A percentile compares a stretch with the other conserved stretches of the same genome.
Evolutionary conservation across 208 protist species (phyloP).

Genomic region (Trypanosomatidae sp.): DNA sequence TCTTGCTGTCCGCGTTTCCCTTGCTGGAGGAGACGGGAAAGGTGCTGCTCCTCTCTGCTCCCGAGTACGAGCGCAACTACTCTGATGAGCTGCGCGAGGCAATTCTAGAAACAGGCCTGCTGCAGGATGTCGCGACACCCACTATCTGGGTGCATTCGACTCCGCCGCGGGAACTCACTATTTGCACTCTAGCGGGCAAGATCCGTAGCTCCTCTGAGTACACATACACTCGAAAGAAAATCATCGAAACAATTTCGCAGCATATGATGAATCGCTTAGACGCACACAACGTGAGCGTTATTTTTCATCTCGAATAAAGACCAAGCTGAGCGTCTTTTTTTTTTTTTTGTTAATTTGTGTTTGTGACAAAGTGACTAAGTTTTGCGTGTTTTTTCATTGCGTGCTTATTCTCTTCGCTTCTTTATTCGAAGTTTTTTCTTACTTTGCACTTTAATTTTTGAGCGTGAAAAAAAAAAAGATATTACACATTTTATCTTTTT

Average conservation of each 20-base stretch:
- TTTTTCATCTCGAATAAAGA: constrained; percentile 28
- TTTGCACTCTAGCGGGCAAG: constrained; percentile 45
- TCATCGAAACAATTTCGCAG: constrained; percentile 15
- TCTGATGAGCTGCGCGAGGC: constrained; percentile 17
- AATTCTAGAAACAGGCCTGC: constrained; percentile 25
- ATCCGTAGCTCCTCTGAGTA: constrained; percentile 19
- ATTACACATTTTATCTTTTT: no score
- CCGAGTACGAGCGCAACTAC: constrained; percentile 31
- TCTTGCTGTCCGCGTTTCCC: constrained; percentile 74
- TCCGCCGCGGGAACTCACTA: constrained; percentile 47
- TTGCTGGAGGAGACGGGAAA: constrained; percentile 78
- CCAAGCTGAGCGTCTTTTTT: neutral
- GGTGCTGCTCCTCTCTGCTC: constrained; percentile 56
- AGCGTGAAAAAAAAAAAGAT: no score
- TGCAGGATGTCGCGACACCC: constrained; percentile 35
- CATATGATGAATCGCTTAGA: constrained; percentile 13
- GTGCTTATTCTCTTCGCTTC: no score
- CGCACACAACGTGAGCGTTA: constrained; percentile 17
- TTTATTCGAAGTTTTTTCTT: neutral
- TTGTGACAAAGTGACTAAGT: neutral
- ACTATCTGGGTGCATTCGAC: constrained; percentile 67
- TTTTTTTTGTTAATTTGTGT: constrained; percentile 6
- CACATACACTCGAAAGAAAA: constrained; percentile 4
- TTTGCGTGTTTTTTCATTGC: neutral
- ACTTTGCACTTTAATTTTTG: no score